Evolutionary conservation across 495 filamentous ascomycete genomes (phyloP), one percentile per base, ranked within the genome.

Genomic region (Penicillium simplicissimum): DNA sequence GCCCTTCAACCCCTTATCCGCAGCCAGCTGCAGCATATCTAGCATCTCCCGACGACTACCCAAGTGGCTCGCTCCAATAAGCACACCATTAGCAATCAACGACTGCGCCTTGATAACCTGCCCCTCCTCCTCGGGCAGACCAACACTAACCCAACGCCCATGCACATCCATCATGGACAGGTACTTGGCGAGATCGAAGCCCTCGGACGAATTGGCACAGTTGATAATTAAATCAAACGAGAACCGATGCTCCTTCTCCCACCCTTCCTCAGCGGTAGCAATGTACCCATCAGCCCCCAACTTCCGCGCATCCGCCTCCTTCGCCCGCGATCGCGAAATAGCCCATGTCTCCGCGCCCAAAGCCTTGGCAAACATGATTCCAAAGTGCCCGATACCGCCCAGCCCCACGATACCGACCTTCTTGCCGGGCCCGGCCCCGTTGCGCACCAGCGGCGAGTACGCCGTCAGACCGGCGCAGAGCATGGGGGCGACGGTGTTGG

Each of bases 381-480:
- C 90, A 58, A 90, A 86, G 70, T 92, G 89, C 1, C 89, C 89
- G 49, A 91, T 85, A 8, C 90, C 89, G n/a, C 90, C 88, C 59
- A 92, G 79, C 61, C 89, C 89, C 10, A 96, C 87, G 53, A 93
- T 86, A 40, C 83, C 91, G 19, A 95, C 88, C 72, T 90, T 91
- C 77, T 90, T 91, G n/a, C 90, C 90, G 0, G 88, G 87, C 0
- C 88, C 87, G 45, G 79, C 79, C n/a, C 87, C 88, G 68, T 90
- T 86, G 28, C 89, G 85, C 40, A 90, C 86, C 2, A 97, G 80
- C 0, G 92, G 92, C 36, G 84, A 88, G 76, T 87, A 96, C 33
- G 85, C 86, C 1, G 93, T 96, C 34, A 96, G 74, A 47, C 93
- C 92, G 36, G 91, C 93, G 71, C 93, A 96, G 67, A 96, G 81